Base-by-base conservation (phyloP, 768 basidiomycete genomes). In the Sporobolomyces roseus region DNA sequence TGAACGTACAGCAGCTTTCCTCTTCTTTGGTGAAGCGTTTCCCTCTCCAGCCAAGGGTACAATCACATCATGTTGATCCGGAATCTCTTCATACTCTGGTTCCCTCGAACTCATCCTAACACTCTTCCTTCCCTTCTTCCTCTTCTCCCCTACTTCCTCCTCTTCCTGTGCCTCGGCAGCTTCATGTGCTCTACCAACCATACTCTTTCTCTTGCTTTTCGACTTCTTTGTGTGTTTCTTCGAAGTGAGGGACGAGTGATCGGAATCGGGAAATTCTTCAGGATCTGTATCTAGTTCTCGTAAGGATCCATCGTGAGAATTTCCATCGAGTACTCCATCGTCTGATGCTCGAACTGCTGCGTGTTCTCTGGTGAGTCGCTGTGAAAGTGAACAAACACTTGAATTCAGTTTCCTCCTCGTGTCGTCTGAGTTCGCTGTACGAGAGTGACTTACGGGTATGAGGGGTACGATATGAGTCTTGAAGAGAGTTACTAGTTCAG, bases 281-380 rank as follows among this genome's bases (percentile, higher is more conserved):
- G 50, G 27, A 52, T 71, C 70, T 2, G 67, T 63, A 35, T 69
- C 58, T 51, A 72, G 66, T 25, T 72, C 70, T 8, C n/a, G n/a
- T 2, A 72, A 54, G 1, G 61, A 60, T 5, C 63, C 59, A 32
- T 63, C 52, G 19, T 51, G 63, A 1, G 52, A 56, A 35, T 72
- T 63, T 32, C 70, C 70, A 50, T 72, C 70, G 35, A 72, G 59
- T 23, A 72, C 53, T 25, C 70, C 70, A 8, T 56, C 25, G 48
- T 36, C 46, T 0, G 70, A 72, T 2, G 70, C 41, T 33, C 66
- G 62, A 8, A 72, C 63, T 25, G 52, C 25, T 5, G 43, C n/a
- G 19, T 29, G 5, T 6, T 66, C 45, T 9, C 36, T 49, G 46
- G 65, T 51, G 49, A 72, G 70, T 23, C 35, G 33, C 70, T 71